These are phyloP conservation scores for Emergomyces orientalis DNA, from an alignment of 2,329 filamentous ascomycete genomes.

Conservation along the genomic window DNA sequence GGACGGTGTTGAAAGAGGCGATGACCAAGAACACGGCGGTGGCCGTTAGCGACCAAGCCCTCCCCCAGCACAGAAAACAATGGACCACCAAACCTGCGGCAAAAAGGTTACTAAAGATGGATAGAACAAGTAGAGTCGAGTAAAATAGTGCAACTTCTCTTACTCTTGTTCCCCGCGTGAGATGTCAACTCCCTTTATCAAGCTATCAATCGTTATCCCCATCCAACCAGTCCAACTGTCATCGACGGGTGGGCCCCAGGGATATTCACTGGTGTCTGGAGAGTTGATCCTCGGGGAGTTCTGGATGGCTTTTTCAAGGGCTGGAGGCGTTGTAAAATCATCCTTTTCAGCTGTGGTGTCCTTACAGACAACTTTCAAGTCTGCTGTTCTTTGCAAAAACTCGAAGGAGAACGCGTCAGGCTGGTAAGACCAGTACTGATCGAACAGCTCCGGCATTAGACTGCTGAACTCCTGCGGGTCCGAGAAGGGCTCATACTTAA, in stretches of 20 bases:
- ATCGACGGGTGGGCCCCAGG: background rate
- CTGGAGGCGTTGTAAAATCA: constrained; percentile 1
- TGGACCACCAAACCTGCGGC: constrained; percentile 5
- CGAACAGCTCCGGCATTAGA: constrained; percentile 8
- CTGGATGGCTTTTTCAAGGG: constrained; percentile 2
- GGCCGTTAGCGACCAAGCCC: background rate
- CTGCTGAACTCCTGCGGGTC: constrained; percentile 6
- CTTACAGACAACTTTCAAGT: constrained; percentile 10
- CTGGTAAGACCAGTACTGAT: constrained; percentile 3
- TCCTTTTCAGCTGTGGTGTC: constrained; percentile 7
- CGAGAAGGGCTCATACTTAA: no score
- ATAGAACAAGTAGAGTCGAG: background rate
- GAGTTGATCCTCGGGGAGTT: constrained; percentile 2
- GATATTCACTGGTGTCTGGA: background rate
- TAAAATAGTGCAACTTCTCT: no score
- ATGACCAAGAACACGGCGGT: constrained; percentile 7
- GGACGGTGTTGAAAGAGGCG: constrained; percentile 4
- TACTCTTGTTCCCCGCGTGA: background rate
- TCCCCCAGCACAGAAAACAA: background rate
- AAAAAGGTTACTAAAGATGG: background rate
- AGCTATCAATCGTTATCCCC: constrained; percentile 3
- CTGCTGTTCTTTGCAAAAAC: constrained; percentile 7
- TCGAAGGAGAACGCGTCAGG: constrained; percentile 1
- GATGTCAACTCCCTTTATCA: constrained; percentile 1
- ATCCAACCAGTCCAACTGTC: constrained; percentile 9